Conservation (phyloP, 2,329 filamentous ascomycete species). For the Ophiostoma sp. region DNA sequence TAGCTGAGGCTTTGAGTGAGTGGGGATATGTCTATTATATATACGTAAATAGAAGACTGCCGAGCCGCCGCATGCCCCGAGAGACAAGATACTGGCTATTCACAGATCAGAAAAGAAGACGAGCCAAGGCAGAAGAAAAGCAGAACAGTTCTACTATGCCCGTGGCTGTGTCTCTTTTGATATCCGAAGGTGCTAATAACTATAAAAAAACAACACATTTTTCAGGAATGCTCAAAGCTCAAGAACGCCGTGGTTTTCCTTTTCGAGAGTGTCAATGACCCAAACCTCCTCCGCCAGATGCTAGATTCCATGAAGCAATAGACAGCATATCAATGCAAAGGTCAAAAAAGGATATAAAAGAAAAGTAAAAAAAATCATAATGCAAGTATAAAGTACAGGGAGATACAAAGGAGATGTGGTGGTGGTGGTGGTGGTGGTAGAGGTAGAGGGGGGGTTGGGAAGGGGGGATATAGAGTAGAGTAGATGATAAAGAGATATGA, state of each 20-base stretch:
- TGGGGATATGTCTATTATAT: constrained; percentile 26
- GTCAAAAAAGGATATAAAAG: constrained; percentile 17
- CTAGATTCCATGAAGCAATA: constrained; percentile 1
- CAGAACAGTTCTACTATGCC: not conserved
- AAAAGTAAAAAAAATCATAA: constrained; percentile 8
- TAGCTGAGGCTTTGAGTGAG: constrained; percentile 8
- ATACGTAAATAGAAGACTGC: constrained; percentile 14
- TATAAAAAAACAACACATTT: constrained; percentile 14
- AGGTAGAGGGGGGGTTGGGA: constrained; percentile 29
- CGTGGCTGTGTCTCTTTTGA: not conserved
- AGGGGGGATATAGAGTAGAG: constrained; percentile 21
- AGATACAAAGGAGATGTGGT: constrained; percentile 21
- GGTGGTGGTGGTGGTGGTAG: not conserved
- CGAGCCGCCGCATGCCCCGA: not conserved
- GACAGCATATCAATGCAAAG: constrained; percentile 16
- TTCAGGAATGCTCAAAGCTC: constrained; percentile 1
- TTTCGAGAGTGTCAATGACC: constrained; percentile 11
- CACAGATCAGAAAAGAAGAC: constrained; percentile 8
- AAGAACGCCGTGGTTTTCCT: constrained; percentile 6
- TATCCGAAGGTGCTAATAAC: not conserved
- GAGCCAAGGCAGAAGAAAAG: not conserved
- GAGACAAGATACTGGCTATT: not conserved
- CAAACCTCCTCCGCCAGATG: constrained; percentile 12
- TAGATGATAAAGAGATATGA: not conserved
- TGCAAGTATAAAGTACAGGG: constrained; percentile 17